Conservation (phyloP, 2,329 filamentous ascomycete genomes). For the Hymenoscyphus infarciens region DNA sequence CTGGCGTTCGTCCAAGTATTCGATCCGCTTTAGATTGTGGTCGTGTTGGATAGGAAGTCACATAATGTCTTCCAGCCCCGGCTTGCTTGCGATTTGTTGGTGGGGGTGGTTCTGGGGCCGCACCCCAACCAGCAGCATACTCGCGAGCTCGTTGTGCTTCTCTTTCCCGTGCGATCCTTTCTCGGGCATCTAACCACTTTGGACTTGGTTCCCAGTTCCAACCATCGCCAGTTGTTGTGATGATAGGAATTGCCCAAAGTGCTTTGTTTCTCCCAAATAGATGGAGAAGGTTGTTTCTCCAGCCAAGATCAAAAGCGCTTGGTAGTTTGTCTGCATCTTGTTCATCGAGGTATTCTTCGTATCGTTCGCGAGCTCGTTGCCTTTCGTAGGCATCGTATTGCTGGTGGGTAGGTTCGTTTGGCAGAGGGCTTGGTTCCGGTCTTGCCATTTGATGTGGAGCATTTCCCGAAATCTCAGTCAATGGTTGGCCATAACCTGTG, state of each 20-base stretch:
- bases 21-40: conserved; percentile 36
- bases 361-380: conserved; percentile 62
- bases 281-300: conserved; percentile 72
- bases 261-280: conserved; percentile 72
- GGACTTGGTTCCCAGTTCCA: conserved; percentile 89
- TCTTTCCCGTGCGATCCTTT: conserved; percentile 56
- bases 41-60: conserved; percentile 24
- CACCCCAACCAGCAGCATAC: conserved; percentile 64
- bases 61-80: conserved; percentile 34
- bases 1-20: conserved; percentile 31
- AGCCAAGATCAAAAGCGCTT: conserved; percentile 89
- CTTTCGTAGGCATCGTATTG: conserved; percentile 55
- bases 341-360: conserved; percentile 82
- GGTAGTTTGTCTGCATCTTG: conserved; percentile 83
- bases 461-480: conserved; percentile 59
- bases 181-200: conserved; percentile 70
- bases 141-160: conserved; percentile 61
- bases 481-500: conserved; percentile 63
- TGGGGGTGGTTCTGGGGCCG: conserved; percentile 18
- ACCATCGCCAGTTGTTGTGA: conserved; percentile 84
- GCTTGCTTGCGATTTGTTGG: conserved; percentile 14
- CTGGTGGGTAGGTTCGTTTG: conserved; percentile 18
- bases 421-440: conserved; percentile 18
- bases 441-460: conserved; percentile 18
- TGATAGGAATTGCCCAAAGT: conserved; percentile 77